A percentile compares a stretch with the other conserved stretches of the same genome.
Evolutionary conservation across 2,329 filamentous ascomycete genomes (phyloP).

Genomic region (Talaromyces sp.): DNA sequence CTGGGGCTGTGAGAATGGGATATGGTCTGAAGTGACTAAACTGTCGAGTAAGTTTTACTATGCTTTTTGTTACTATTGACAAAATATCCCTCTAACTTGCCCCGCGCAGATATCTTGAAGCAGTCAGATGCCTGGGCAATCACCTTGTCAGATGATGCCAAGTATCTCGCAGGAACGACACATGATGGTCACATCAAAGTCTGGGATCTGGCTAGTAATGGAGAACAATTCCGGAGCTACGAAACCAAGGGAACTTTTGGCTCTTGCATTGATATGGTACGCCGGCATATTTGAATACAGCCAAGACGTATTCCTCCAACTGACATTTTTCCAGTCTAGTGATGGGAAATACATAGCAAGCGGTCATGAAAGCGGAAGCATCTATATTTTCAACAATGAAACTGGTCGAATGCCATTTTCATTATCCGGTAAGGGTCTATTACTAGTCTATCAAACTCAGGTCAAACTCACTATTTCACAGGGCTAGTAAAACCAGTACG

Average conservation of each 20-base stretch:
- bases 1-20: slow-evolving; percentile 61
- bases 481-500: slow-evolving; percentile 85
- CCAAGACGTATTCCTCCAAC: background rate
- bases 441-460: background rate
- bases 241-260: slow-evolving; percentile 93
- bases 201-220: slow-evolving; percentile 63
- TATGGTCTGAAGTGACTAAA: slow-evolving; percentile 50
- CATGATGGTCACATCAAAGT: slow-evolving; percentile 85
- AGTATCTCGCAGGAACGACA: slow-evolving; percentile 79
- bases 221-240: slow-evolving; percentile 70
- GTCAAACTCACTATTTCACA: slow-evolving; percentile 24
- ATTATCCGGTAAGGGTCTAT: slow-evolving; percentile 60
- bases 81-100: background rate
- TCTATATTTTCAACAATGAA: slow-evolving; percentile 95
- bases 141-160: slow-evolving; percentile 76
- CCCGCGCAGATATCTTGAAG: slow-evolving; percentile 40
- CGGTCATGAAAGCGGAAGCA: slow-evolving; percentile 84
- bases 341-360: slow-evolving; percentile 85
- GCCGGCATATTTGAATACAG: slow-evolving; percentile 12
- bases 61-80: background rate
- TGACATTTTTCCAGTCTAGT: slow-evolving; percentile 42
- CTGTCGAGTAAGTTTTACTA: slow-evolving; percentile 34
- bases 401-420: slow-evolving; percentile 81
- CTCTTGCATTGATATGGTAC: slow-evolving; percentile 74
- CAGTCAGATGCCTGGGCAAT: slow-evolving; percentile 81